These are phyloP conservation scores for Ocimum tenuiflorum DNA, from an alignment of 257 asterid genomes.

Conservation along the genomic window DNA sequence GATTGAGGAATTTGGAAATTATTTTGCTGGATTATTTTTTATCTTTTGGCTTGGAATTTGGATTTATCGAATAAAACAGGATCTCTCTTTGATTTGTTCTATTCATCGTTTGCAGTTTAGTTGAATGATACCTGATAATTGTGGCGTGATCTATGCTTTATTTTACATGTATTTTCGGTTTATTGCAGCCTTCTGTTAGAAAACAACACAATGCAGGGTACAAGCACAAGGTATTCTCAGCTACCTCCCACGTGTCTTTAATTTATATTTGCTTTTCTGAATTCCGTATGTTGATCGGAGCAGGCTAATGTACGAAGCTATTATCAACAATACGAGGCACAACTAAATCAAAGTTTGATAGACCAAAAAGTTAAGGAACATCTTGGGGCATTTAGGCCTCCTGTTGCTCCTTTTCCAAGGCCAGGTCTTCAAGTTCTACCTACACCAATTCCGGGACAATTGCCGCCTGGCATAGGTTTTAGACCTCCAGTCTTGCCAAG, in stretches of 20 bases:
- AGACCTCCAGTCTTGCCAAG: constrained; percentile 74
- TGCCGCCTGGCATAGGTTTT: constrained; percentile 40
- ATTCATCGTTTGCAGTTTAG: not conserved
- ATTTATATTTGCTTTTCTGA: not conserved
- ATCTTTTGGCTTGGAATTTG: not conserved
- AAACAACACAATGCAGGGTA: constrained; percentile 96
- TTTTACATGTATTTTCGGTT: constrained; percentile 4
- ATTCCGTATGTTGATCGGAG: constrained; percentile 10
- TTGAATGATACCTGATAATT: not conserved
- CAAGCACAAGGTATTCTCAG: constrained; percentile 74
- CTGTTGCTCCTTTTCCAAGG: constrained; percentile 58
- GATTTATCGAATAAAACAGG: not conserved
- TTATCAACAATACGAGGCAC: constrained; percentile 96
- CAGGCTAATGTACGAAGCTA: constrained; percentile 89
- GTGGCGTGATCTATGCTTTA: no score
- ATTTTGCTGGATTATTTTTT: not conserved
- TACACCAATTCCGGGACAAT: constrained; percentile 52
- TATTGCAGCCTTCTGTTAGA: constrained; percentile 89
- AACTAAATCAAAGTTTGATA: constrained; percentile 81
- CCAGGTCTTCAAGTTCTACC: constrained; percentile 66
- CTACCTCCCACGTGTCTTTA: not conserved
- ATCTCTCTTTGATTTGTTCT: not conserved
- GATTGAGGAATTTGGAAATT: not conserved
- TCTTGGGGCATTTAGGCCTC: constrained; percentile 82
- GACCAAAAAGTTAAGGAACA: constrained; percentile 96